Evolutionary conservation across 805 yeast genomes (phyloP).

Genomic region (Saturnispora diversa): DNA sequence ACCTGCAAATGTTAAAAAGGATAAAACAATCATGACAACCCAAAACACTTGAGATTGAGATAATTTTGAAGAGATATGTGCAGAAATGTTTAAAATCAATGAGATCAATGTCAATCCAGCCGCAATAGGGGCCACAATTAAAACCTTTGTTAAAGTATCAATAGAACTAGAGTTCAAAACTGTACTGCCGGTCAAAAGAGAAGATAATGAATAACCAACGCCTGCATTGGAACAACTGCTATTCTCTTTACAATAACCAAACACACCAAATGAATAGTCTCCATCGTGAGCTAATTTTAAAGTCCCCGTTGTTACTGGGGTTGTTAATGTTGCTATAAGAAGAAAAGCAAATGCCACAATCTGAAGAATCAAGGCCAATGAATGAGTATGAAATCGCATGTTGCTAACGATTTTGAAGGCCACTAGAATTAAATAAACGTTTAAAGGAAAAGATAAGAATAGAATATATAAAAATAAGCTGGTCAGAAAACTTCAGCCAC

Average conservation of each 20-base stretch:
- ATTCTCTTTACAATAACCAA: slow-evolving; percentile 49
- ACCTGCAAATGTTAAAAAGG: slow-evolving; percentile 43
- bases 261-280: slow-evolving; percentile 47
- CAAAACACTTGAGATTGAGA: slow-evolving; percentile 25
- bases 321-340: slow-evolving; percentile 51
- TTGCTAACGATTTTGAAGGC: neutral
- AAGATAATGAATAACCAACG: slow-evolving; percentile 30
- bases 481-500: no score
- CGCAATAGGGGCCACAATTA: slow-evolving; percentile 59
- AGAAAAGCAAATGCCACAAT: slow-evolving; percentile 53
- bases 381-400: slow-evolving; percentile 21
- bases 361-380: slow-evolving; percentile 36
- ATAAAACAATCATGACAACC: slow-evolving; percentile 37
- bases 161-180: slow-evolving; percentile 45
- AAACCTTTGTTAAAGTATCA: slow-evolving; percentile 42
- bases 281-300: slow-evolving; percentile 44
- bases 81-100: slow-evolving; percentile 30
- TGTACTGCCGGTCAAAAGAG: slow-evolving; percentile 22
- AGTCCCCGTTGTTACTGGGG: slow-evolving; percentile 46
- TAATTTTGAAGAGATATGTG: slow-evolving; percentile 12
- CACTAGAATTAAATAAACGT: neutral
- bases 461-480: no score
- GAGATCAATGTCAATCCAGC: slow-evolving; percentile 52
- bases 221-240: slow-evolving; percentile 32
- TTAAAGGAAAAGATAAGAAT: neutral